Base-by-base conservation (phyloP, 805 yeast species). In the Metschnikowia arizonensis region DNA sequence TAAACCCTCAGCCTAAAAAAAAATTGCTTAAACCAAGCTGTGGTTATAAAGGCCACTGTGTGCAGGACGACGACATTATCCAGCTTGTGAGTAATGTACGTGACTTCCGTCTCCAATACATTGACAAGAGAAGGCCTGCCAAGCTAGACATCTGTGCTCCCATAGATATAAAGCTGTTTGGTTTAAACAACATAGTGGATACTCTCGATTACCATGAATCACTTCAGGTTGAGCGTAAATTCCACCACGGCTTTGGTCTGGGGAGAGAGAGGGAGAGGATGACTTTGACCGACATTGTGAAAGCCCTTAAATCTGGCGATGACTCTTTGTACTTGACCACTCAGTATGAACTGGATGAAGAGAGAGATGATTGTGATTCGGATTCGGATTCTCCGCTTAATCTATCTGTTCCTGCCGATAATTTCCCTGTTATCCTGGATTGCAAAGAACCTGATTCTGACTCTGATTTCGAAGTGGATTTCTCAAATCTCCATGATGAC, bases 211-310 rank as follows among this genome's bases (percentile, higher is more conserved):
- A 65, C 36, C 59, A 67, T 8, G 63, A 54, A 1, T 24, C 33
- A 18, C 56, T 84, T 30, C 78, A 81, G 51, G 80, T 84, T 14
- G 91, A 85, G 56, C 72, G 72, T 50, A 78, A 79, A 54, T 59
- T 62, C 11, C 62, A 69, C 34, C 81, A 81, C 39, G 90, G 90
- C 2, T 85, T 78, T 63, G 91, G 91, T 1, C 75, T 82, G 37
- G 88, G 88, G 1, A 68, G 69, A 17, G 66, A 68, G 45, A 65
- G 89, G 50, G 60, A 72, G 12, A 70, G 71, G 44, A 72, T 82
- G 78, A 60, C 65, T 2, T 69, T 84, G 48, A 56, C 56, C 0
- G 78, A 79, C 15, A 71, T 85, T 38, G 59, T 82, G 42, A 57
- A 61, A 0, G 66, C 62, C 48, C 53, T 82, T 23, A 45, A 58